Evolutionary conservation across 2,329 filamentous ascomycete genomes (phyloP).

Genomic region (Aspergillus sp.): DNA sequence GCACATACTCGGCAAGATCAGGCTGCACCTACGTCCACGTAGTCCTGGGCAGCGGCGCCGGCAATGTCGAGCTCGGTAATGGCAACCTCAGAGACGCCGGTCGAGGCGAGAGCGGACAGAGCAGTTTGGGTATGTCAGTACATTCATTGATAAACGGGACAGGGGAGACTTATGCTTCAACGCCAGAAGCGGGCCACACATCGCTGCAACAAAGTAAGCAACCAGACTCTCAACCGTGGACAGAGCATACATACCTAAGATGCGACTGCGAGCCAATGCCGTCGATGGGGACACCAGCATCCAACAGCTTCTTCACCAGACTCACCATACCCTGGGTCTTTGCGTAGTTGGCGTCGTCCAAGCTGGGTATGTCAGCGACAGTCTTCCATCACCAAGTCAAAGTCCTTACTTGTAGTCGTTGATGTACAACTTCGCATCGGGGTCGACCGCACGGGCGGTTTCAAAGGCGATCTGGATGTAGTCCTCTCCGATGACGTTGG

Average conservation of each 20-base stretch:
- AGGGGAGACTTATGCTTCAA: too few relatives aligned
- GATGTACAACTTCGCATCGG: constrained; percentile 68
- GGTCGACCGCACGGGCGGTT: constrained; percentile 65
- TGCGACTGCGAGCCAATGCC: constrained; percentile 49
- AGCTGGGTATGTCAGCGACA: constrained; percentile 45
- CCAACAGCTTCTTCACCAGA: constrained; percentile 63
- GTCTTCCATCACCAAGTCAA: neutral
- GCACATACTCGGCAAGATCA: constrained; percentile 18
- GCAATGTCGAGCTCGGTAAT: constrained; percentile 69
- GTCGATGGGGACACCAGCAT: constrained; percentile 62
- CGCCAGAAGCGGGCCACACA: too few relatives aligned
- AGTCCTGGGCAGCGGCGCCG: constrained; percentile 55
- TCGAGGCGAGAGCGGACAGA: constrained; percentile 52
- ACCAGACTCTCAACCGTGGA: neutral
- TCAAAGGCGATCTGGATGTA: constrained; percentile 69
- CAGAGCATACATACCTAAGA: neutral
- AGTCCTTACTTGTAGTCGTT: constrained; percentile 58
- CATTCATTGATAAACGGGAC: too few relatives aligned
- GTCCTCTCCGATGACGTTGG: constrained; percentile 64
- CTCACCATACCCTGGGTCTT: constrained; percentile 58
- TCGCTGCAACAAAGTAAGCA: too few relatives aligned
- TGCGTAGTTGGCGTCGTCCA: constrained; percentile 57
- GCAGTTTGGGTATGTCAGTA: constrained; percentile 28
- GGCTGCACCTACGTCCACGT: constrained; percentile 44
- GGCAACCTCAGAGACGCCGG: constrained; percentile 56